Evolutionary conservation across 2,329 filamentous ascomycete genomes (phyloP).

Genomic region (Sporothrix curviconia): DNA sequence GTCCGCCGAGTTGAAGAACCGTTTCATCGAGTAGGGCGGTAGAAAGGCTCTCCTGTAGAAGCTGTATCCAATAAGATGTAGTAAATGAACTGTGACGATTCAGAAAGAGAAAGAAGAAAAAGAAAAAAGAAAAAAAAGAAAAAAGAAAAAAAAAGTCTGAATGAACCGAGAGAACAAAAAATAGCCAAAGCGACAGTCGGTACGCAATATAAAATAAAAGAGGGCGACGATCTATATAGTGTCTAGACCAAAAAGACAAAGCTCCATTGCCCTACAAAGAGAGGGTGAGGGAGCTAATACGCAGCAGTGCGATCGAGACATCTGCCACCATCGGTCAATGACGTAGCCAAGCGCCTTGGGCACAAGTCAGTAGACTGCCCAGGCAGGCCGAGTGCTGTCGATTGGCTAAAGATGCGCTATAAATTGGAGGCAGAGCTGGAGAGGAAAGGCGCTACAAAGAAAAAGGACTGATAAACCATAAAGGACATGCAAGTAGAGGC

Average conservation of each 20-base stretch:
- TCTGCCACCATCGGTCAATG: too few species aligned
- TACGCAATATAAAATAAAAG: neutral
- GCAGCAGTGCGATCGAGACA: neutral
- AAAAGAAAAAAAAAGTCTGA: too few species aligned
- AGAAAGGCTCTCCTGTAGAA: too few species aligned
- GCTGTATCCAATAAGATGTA: too few species aligned
- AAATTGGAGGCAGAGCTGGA: neutral
- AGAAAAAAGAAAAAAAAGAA: neutral
- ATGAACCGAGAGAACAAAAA: too few species aligned
- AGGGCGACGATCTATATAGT: too few species aligned
- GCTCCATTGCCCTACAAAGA: neutral
- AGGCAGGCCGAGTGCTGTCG: neutral
- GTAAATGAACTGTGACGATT: neutral
- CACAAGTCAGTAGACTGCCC: neutral
- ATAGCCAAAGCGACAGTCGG: too few species aligned
- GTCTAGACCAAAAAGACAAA: neutral
- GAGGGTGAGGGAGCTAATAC: neutral
- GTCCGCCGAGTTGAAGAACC: neutral
- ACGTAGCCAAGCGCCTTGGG: too few species aligned
- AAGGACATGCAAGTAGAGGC: neutral
- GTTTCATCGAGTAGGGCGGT: neutral
- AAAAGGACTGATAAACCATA: neutral
- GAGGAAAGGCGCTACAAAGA: neutral
- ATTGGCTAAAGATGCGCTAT: neutral
- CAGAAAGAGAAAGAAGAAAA: neutral